Evolutionary conservation across 2,329 filamentous ascomycete species (phyloP), one percentile per base, ranked within the genome.

Genomic region (Colletotrichum trifolii): DNA sequence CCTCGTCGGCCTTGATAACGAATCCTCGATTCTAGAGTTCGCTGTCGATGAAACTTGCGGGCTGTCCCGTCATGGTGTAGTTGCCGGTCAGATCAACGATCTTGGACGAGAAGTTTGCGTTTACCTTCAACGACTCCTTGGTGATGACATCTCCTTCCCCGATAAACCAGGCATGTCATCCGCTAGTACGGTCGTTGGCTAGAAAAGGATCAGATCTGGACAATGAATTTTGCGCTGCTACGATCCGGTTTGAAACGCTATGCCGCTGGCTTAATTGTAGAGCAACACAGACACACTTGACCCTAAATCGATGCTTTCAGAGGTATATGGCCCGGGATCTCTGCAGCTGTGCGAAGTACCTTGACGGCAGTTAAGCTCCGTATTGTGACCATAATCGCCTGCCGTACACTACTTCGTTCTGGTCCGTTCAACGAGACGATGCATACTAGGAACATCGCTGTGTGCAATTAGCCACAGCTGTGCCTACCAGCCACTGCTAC

Each of bases 131-230:
- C 17, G 15, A 39, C 8, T 36, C 50, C 25, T 46, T 25, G 5
- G 35, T 52, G 17, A 63, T 13, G 34, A 50, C 45, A 39, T 65
- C 62, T 6, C 35, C 43, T 13, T 63, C 38, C 2, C 62, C 62
- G 6, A 65, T 46, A 9, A 45, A 62, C 61, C 57, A 64, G n/a
- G 49, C 62, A 6, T 64, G 45, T 15, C 61, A 61, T 8, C 61
- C 57, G 4, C 50, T 50, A 6, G 61, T 64, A 11, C 57, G 43
- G 5, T 54, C 17, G 40, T 65, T 65, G 33, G 62, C 62, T 65
- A 38, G 5, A 40, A 11, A 12, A 8, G 6, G 5, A 13, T 65
- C 15, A 55, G 38, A 45, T 12, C 34, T n/a, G 3, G 36, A 9
- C 13, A 12, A 35, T 8, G 11, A 9, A 4, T 6, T 9, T 8